phyloP scores from a whole-genome alignment of 2,329 filamentous ascomycete genomes.

The Emergomyces pasteurianus region DNA sequence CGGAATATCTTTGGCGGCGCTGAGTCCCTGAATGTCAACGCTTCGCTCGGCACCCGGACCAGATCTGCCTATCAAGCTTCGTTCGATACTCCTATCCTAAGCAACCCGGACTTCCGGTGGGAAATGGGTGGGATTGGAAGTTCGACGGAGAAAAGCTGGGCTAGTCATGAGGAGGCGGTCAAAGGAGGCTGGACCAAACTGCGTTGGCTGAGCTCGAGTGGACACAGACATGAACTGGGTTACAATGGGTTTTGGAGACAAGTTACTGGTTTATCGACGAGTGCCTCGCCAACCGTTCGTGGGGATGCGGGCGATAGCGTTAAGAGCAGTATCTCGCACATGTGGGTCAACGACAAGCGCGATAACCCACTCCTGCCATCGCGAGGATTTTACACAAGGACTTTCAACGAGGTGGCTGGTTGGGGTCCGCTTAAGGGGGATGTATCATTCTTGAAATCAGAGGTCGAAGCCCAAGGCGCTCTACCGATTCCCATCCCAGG shows the following conservation, averaged over 20 bases:
- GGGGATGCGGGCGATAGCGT: slow-evolving; percentile 80
- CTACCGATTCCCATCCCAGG: slow-evolving; percentile 61
- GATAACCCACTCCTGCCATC: slow-evolving; percentile 79
- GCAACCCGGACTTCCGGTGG: slow-evolving; percentile 69
- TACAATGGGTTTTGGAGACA: slow-evolving; percentile 83
- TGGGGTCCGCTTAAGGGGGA: slow-evolving; percentile 75
- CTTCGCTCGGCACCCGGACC: slow-evolving; percentile 78
- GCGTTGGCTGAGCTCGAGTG: slow-evolving; percentile 55
- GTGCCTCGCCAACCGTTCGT: slow-evolving; percentile 70
- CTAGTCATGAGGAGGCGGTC: slow-evolving; percentile 81
- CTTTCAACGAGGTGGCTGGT: slow-evolving; percentile 73
- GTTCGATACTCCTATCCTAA: slow-evolving; percentile 70
- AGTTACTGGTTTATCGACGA: slow-evolving; percentile 62
- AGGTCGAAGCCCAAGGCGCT: slow-evolving; percentile 68
- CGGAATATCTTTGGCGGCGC: slow-evolving; percentile 92
- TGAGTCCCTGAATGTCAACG: slow-evolving; percentile 77
- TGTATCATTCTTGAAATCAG: slow-evolving; percentile 88
- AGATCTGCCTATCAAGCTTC: slow-evolving; percentile 81
- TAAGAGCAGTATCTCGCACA: slow-evolving; percentile 77
- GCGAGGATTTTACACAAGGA: slow-evolving; percentile 67
- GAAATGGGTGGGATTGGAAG: slow-evolving; percentile 72
- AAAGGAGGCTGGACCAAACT: slow-evolving; percentile 67
- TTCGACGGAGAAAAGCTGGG: slow-evolving; percentile 80
- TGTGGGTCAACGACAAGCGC: slow-evolving; percentile 65
- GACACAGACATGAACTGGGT: slow-evolving; percentile 62